Conservation (phyloP, 2,329 filamentous ascomycete species). For the Akanthomyces muscarius region DNA sequence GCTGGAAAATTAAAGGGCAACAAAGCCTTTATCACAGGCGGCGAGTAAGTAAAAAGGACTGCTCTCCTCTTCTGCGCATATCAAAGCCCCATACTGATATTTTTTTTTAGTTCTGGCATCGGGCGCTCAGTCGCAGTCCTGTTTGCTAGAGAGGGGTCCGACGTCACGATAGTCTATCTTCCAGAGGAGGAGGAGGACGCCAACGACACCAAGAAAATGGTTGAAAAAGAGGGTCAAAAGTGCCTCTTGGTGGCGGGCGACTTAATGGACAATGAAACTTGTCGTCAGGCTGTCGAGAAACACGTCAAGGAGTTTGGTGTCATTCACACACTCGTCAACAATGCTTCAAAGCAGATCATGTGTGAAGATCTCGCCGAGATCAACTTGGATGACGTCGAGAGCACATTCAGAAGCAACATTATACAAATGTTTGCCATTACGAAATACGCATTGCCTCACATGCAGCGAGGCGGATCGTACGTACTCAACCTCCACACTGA, state of each 20-base stretch:
- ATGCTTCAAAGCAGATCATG: constrained; percentile 54
- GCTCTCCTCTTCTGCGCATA: too few relatives aligned
- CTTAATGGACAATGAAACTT: constrained; percentile 46
- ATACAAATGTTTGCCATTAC: constrained; percentile 56
- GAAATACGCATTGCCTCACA: constrained; percentile 53
- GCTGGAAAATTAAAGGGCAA: constrained; percentile 46
- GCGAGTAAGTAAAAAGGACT: constrained; percentile 41
- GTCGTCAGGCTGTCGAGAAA: constrained; percentile 46
- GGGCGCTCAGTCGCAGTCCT: constrained; percentile 51
- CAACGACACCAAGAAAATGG: constrained; percentile 46
- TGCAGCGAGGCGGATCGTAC: constrained; percentile 46
- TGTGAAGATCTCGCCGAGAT: constrained; percentile 50
- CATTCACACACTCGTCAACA: constrained; percentile 54
- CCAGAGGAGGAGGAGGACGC: constrained; percentile 54
- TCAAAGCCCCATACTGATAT: too few relatives aligned
- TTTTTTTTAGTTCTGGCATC: constrained; percentile 45
- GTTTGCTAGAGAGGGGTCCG: constrained; percentile 55
- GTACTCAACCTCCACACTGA: constrained; percentile 19
- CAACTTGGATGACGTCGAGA: constrained; percentile 50
- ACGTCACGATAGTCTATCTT: constrained; percentile 52
- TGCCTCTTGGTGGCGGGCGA: constrained; percentile 47
- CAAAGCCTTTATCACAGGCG: constrained; percentile 52
- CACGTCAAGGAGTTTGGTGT: constrained; percentile 47
- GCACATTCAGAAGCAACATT: constrained; percentile 54
- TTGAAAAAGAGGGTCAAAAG: constrained; percentile 46